A percentile compares a stretch with the other conserved stretches of the same genome.
These are phyloP conservation scores for Gossypium stocksii DNA, from an alignment of 345 rosid genomes.

Conservation along the genomic window DNA sequence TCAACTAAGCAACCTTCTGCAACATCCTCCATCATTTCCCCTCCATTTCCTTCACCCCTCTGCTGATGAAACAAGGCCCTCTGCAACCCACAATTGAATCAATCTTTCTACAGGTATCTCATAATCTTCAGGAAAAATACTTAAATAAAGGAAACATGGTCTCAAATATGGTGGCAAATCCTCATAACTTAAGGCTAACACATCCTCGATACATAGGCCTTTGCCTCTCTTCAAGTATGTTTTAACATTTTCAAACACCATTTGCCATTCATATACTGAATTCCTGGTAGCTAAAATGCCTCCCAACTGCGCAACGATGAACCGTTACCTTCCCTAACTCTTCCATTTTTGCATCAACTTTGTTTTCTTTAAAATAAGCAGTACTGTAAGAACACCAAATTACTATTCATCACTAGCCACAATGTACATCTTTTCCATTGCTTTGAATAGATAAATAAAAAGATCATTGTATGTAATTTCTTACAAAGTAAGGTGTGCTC, in stretches of 20 bases:
- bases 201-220: not conserved
- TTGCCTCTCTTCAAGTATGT: constrained; percentile 13
- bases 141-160: constrained; percentile 21
- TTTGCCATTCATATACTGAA: constrained; percentile 13
- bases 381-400: too few relatives aligned
- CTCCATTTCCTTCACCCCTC: constrained; percentile 3
- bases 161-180: constrained; percentile 15
- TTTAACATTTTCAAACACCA: constrained; percentile 4
- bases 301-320: constrained; percentile 24
- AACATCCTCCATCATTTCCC: constrained; percentile 16
- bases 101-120: constrained; percentile 24
- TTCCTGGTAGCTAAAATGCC: constrained; percentile 22
- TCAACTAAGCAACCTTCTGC: not conserved
- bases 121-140: constrained; percentile 24
- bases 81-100: constrained; percentile 38
- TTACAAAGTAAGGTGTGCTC: too few relatives aligned
- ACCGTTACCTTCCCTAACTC: constrained; percentile 26
- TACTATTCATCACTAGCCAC: not conserved
- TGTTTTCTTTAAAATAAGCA: constrained; percentile 1
- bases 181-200: constrained; percentile 11
- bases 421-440: not conserved
- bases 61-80: constrained; percentile 31
- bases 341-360: not conserved
- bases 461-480: too few relatives aligned
- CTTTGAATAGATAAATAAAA: not conserved